Percentiles rank a stretch among this genome's conserved stretches.
phyloP scores from a whole-genome alignment of 306 rosid genomes.

The Mimosa bimucronata region DNA sequence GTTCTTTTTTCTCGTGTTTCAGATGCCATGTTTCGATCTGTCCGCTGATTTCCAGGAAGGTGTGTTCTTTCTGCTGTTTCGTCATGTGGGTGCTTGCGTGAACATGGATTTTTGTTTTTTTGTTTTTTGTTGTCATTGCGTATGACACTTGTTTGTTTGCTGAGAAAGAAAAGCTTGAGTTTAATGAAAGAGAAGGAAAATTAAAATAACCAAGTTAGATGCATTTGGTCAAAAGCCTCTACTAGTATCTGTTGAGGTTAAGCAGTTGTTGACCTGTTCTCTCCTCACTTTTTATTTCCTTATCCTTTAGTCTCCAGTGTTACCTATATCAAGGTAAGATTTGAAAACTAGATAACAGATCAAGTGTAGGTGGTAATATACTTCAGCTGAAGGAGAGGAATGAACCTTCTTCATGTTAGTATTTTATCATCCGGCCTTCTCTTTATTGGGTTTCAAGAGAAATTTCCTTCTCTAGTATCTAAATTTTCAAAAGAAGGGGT shows the following conservation, averaged over 20 bases:
- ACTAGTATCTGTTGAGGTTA: conserved; percentile 4
- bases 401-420: conserved; percentile 15
- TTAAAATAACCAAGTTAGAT: neutral
- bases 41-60: conserved; percentile 3
- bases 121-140: neutral
- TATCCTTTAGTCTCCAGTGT: neutral
- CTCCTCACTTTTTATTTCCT: neutral
- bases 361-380: neutral
- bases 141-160: conserved; percentile 28
- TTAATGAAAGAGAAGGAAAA: conserved; percentile 23
- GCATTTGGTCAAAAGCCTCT: conserved; percentile 24
- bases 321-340: neutral
- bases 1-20: conserved; percentile 13
- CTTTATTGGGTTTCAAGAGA: neutral
- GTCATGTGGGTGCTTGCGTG: conserved; percentile 30
- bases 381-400: conserved; percentile 1
- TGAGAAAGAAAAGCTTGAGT: conserved; percentile 25
- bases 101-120: conserved; percentile 19
- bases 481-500: neutral
- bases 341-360: conserved; percentile 4
- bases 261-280: conserved; percentile 25
- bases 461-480: neutral
- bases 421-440: neutral
- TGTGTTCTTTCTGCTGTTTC: conserved; percentile 25
- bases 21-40: conserved; percentile 16